A percentile compares a stretch with the other conserved stretches of the same genome.
Conservation (phyloP, 176 grass and related monocot genomes). For the Urochloa ruziziensis region DNA sequence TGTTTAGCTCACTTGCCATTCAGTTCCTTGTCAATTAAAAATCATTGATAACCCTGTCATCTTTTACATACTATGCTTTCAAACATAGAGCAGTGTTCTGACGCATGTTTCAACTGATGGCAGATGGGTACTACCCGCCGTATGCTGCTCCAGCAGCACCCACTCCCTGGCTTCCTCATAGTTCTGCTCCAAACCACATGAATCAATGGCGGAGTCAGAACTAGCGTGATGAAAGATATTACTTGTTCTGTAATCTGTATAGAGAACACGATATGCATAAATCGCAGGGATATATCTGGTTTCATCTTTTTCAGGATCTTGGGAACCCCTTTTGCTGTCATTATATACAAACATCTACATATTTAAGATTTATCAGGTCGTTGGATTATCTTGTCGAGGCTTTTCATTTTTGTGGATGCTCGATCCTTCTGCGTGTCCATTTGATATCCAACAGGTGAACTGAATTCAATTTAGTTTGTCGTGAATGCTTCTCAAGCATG, state of each 20-base stretch:
- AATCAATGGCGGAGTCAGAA: neutral
- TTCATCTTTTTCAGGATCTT: neutral
- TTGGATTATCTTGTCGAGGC: neutral
- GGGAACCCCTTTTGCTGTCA: neutral
- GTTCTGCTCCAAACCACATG: slow-evolving; percentile 17
- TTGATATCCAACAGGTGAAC: neutral
- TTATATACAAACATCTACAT: neutral
- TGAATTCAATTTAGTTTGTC: neutral
- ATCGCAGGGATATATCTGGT: neutral
- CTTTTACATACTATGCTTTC: neutral
- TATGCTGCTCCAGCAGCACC: neutral
- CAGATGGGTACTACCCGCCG: slow-evolving; percentile 13
- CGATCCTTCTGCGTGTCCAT: neutral
- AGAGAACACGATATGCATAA: neutral
- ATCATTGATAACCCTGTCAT: neutral
- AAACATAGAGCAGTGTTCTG: slow-evolving; percentile 15
- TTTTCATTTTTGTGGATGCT: neutral
- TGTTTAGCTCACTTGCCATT: neutral
- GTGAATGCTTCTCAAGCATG: neutral
- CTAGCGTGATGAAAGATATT: neutral
- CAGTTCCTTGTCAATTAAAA: neutral
- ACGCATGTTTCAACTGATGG: slow-evolving; percentile 1
- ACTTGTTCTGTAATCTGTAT: neutral
- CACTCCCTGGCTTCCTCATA: neutral
- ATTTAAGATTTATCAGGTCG: neutral